Conservation (phyloP, 768 basidiomycete genomes). For the Russula abietina region DNA sequence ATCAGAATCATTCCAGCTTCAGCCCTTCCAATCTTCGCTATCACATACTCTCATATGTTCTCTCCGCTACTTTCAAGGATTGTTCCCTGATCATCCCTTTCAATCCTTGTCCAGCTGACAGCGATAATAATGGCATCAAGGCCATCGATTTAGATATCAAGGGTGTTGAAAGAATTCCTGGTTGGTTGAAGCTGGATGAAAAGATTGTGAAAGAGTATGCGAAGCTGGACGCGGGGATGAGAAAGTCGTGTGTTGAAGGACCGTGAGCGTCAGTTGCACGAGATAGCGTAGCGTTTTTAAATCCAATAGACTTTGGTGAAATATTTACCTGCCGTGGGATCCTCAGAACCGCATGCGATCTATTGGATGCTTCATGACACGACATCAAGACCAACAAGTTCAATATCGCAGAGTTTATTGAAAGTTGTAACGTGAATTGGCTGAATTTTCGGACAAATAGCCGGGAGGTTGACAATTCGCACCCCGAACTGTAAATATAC, state of each 20-base stretch:
- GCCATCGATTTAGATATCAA: slow-evolving; percentile 89
- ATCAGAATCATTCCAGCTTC: slow-evolving; percentile 37
- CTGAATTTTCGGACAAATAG: not conserved
- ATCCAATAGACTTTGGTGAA: not conserved
- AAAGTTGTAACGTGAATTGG: too few relatives aligned
- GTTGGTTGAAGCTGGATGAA: slow-evolving; percentile 71
- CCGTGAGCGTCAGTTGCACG: not conserved
- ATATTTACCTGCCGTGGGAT: not conserved
- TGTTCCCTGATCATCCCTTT: slow-evolving; percentile 67
- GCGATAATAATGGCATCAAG: slow-evolving; percentile 39
- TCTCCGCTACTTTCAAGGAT: slow-evolving; percentile 95
- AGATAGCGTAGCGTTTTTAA: not conserved
- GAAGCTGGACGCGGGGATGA: slow-evolving; percentile 7
- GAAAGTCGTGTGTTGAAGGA: slow-evolving; percentile 19
- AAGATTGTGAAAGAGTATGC: slow-evolving; percentile 51
- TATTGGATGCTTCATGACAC: too few relatives aligned
- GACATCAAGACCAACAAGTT: too few relatives aligned
- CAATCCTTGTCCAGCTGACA: slow-evolving; percentile 30
- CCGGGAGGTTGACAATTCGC: not conserved
- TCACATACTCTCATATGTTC: slow-evolving; percentile 67
- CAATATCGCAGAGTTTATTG: too few relatives aligned
- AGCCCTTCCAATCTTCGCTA: slow-evolving; percentile 47
- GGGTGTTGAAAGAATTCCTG: slow-evolving; percentile 50
- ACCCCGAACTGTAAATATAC: not conserved
- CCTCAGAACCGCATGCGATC: too few relatives aligned